Evolutionary conservation across 345 rosid species (phyloP).

Genomic region (Gossypium ekmanianum): DNA sequence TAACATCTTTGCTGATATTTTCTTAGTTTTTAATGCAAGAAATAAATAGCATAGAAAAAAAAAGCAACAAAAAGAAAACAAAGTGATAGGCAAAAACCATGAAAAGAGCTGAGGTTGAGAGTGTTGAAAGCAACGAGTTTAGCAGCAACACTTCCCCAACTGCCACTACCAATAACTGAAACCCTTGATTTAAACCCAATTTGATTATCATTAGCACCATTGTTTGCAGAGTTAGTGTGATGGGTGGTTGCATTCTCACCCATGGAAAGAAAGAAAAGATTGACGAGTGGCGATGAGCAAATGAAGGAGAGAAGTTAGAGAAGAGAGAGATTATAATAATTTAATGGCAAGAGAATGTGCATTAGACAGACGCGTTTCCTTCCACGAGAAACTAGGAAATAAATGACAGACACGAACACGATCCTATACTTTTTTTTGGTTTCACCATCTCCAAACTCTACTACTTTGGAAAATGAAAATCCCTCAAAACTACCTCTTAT

Average conservation of each 20-base stretch:
- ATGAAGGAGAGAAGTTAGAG: conserved; percentile 14
- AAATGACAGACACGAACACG: no score
- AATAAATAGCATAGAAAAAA: background rate
- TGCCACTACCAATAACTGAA: conserved; percentile 91
- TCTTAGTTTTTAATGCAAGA: no score
- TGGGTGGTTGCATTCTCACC: background rate
- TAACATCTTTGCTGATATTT: no score
- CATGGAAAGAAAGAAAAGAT: conserved; percentile 24
- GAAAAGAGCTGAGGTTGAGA: conserved; percentile 63
- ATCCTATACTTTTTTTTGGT: no score
- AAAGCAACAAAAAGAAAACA: background rate
- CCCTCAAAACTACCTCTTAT: no score
- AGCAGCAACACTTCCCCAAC: conserved; percentile 98
- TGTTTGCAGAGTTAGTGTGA: background rate
- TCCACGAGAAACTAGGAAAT: no score
- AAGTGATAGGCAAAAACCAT: conserved; percentile 37
- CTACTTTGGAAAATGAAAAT: no score
- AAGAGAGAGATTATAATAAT: conserved; percentile 12
- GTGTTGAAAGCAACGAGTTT: conserved; percentile 93
- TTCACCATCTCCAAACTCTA: no score
- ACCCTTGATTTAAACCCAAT: conserved; percentile 44
- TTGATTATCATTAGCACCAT: background rate
- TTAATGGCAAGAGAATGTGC: conserved; percentile 19
- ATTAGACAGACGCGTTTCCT: no score
- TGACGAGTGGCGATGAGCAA: background rate